Conservation (phyloP, 306 rosid genomes). For the barrel medic (Medicago truncatula) region MtrunA17r5.0-ANR NC_053048.1:38835001-38835500, state of each 20-base stretch:
- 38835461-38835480: conserved; percentile 15
- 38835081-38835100: neutral
- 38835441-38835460: neutral
- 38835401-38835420: neutral
- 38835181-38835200: conserved; percentile 23
- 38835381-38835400: neutral
- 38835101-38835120: neutral
- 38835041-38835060: neutral
- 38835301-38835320: neutral
- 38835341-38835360: neutral
- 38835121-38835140: neutral
- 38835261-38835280: neutral
- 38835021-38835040: neutral
- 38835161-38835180: neutral
- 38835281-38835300: conserved; percentile 7
- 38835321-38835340: too few relatives aligned
- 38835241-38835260: neutral
- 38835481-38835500: neutral
- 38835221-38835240: neutral
- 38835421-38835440: neutral
- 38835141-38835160: neutral
- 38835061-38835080: neutral
- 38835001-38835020: too few relatives aligned
- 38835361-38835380: neutral
- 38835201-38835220: conserved; percentile 10